phyloP scores from a whole-genome alignment of 345 rosid genomes.

The Crucihimalaya himalaica region DNA sequence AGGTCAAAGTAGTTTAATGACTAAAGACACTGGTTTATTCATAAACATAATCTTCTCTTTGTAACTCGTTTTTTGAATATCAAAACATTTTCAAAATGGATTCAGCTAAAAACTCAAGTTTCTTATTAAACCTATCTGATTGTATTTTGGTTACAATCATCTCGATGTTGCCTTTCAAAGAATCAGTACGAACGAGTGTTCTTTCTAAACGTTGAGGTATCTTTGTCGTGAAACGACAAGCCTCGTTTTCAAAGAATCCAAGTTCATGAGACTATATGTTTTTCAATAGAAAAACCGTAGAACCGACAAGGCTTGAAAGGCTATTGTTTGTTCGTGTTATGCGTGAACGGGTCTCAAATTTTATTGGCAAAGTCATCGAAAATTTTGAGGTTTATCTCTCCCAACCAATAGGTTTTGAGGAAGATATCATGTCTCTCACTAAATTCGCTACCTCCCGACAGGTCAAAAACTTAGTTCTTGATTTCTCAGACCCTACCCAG shows the following conservation, averaged over 20 bases:
- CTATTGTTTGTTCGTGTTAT: not conserved
- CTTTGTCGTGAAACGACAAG: slow-evolving; percentile 1
- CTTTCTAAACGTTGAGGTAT: slow-evolving; percentile 12
- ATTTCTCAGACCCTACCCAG: not conserved
- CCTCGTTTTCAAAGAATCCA: slow-evolving; percentile 26
- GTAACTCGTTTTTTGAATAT: not conserved
- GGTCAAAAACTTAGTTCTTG: slow-evolving; percentile 3
- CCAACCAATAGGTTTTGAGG: not conserved
- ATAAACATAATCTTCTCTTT: not conserved
- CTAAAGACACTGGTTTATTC: too few species aligned
- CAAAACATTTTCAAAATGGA: slow-evolving; percentile 4
- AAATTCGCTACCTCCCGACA: slow-evolving; percentile 11
- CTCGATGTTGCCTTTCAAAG: slow-evolving; percentile 13
- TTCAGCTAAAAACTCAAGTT: not conserved
- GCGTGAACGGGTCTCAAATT: not conserved
- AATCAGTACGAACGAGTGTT: slow-evolving; percentile 19
- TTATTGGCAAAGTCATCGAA: not conserved
- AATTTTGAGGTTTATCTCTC: slow-evolving; percentile 18
- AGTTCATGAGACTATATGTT: not conserved
- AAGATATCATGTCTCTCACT: not conserved
- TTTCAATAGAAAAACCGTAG: not conserved
- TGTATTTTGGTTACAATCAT: slow-evolving; percentile 10
- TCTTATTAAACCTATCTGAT: not conserved
- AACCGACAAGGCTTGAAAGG: not conserved
- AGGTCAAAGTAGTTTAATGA: too few species aligned